Base-by-base conservation (phyloP, 2,329 filamentous ascomycete species). In the Amphichorda felina region DNA sequence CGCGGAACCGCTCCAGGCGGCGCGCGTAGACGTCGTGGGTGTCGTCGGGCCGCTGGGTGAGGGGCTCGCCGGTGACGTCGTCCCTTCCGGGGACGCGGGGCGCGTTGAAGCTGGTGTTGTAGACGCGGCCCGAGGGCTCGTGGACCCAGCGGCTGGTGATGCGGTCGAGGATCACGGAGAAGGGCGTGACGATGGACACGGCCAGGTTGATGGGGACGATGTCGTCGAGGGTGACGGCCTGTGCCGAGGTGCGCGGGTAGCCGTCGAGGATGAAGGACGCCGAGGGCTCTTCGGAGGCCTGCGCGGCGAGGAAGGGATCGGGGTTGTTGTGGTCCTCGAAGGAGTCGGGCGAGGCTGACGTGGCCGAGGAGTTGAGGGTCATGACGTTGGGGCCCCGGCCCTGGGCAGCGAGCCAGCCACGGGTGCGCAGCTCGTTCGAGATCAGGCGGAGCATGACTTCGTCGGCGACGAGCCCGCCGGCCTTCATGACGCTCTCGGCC, bases 231-330 rank as follows among this genome's bases (percentile, higher is more conserved):
- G 79, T 79, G 29, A 63, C 57, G 19, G 88, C 91, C 60, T 98
- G 91, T 3, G 65, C 54, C 1, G 83, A 82, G 6, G 85, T 98
- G 44, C 91, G 82, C 2, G 91, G 91, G 59, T 96, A 98, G 13
- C 91, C 91, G 55, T 98, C 91, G 36, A 98, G 80, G 43, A 98
- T 82, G 57, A 95, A 96, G 1, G 87, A 94, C 8, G 87, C 86
- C 1, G 75, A 65, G 0, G 87, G 82, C 42, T 81, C 71, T 29
- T 91, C 72, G 33, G 79, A 76, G 31, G 68, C 64, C 24, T 58
- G 53, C 24, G 24, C 8, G 21, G 33, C 10, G n/a, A 66, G 60
- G 7, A 57, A 16, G 15, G 27, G 27, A n/a, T n/a, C 13, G 5
- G 27, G 57, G 29, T 13, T 31, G 29, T 16, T 13, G 16, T 31